Conservation (phyloP, 768 basidiomycete species). For the Paxillus involutus region DNA sequence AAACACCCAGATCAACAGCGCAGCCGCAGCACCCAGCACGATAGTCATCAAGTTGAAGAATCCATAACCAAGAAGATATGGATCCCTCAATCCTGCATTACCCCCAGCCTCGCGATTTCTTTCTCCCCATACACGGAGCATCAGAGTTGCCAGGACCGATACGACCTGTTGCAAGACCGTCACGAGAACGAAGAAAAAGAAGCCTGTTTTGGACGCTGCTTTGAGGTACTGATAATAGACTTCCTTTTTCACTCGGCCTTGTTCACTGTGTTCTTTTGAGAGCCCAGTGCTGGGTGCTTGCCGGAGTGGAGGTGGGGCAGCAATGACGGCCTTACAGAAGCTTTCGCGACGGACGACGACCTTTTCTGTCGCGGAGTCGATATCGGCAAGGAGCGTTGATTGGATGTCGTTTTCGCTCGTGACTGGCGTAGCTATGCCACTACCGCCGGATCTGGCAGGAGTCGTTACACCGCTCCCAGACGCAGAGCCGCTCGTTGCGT, state of each 20-base stretch:
- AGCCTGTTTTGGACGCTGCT: slow-evolving; percentile 76
- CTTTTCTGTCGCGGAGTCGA: slow-evolving; percentile 51
- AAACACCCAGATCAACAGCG: slow-evolving; percentile 72
- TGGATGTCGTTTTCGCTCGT: slow-evolving; percentile 20
- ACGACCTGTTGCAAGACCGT: slow-evolving; percentile 56
- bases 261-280: slow-evolving; percentile 72
- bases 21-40: slow-evolving; percentile 51
- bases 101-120: slow-evolving; percentile 61
- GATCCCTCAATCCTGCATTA: slow-evolving; percentile 54
- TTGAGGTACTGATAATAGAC: slow-evolving; percentile 80
- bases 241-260: slow-evolving; percentile 73
- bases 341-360: slow-evolving; percentile 51
- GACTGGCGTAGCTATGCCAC: slow-evolving; percentile 18
- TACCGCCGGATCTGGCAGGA: slow-evolving; percentile 40
- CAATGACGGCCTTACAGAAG: slow-evolving; percentile 56
- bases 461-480: slow-evolving; percentile 50
- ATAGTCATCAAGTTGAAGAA: slow-evolving; percentile 60
- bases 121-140: slow-evolving; percentile 82
- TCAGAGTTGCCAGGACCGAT: slow-evolving; percentile 59
- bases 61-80: slow-evolving; percentile 66
- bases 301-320: slow-evolving; percentile 38
- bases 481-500: slow-evolving; percentile 41
- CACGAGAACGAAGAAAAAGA: slow-evolving; percentile 59
- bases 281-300: slow-evolving; percentile 44
- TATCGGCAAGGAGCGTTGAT: slow-evolving; percentile 23